Evolutionary conservation across 169 alveolate genomes (phyloP), one percentile per base, ranked within the genome.

Genomic region (Plasmodium gallinaceum): DNA sequence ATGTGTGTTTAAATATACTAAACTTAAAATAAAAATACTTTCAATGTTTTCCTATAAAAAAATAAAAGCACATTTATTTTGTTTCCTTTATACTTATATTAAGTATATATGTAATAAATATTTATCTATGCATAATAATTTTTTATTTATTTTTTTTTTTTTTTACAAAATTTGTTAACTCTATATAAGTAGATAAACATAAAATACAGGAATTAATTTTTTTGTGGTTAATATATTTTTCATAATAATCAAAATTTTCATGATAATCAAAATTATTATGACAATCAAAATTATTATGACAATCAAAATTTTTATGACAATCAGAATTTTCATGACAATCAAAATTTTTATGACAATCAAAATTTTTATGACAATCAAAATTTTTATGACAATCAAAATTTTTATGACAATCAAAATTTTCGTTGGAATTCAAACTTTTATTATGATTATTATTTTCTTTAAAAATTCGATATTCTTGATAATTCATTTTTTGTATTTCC

Each of bases 81-180:
- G 22, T 54, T 32, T 32, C 4, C 1, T 32, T 32, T 32, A 4
- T 32, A 4, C 39, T 32, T 2, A 32, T 32, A 32, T 32, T 32
- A 32, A 32, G 39, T 2, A 32, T 32, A 32, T 0, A 12, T 7
- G 32, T 16, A 16, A 54, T 0, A 54, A 7, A 51, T 51, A 58
- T 14, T 18, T 9, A 22, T 2, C 9, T 60, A 24, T 52, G 9
- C 48, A 74, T 7, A 46, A 12, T 43, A 7, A 52, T 74, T 51
- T 42, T 51, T 20, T 45, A 22, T 16, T 14, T 24, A 18, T 58
- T 48, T 32, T 7, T 57, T 70, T 57, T 18, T 48, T 65, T 48
- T 43, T 58, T 78, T 78, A 78, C 89, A 78, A 45, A 64, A 52
- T 78, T 78, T 46, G 89, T 65, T 18, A 78, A 61, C 45, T 78